phyloP scores from a whole-genome alignment of 805 yeast species.

The Teunomyces funiuensis region DNA sequence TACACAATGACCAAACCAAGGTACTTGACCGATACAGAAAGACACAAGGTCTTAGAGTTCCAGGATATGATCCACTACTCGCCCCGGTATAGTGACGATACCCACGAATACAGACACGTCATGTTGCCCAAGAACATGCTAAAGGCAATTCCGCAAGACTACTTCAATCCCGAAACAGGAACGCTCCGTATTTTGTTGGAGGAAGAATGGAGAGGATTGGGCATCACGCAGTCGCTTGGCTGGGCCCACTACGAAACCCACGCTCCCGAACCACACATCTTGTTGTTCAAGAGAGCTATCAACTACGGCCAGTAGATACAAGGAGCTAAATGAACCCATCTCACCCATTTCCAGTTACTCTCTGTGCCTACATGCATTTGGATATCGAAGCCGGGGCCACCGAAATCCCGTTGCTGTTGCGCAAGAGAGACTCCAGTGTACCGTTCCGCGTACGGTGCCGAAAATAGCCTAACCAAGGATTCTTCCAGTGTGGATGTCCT shows the following conservation, averaged over 20 bases:
- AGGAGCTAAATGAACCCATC: background rate
- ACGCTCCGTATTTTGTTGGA: conserved; percentile 86
- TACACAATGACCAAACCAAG: conserved; percentile 51
- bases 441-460: no score
- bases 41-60: conserved; percentile 84
- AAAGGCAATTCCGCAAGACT: conserved; percentile 90
- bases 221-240: conserved; percentile 94
- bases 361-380: background rate
- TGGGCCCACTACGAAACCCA: conserved; percentile 99
- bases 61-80: conserved; percentile 94
- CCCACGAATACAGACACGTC: conserved; percentile 92
- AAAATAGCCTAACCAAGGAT: background rate
- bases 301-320: conserved; percentile 49
- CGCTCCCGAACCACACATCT: conserved; percentile 96
- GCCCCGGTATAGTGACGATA: conserved; percentile 88
- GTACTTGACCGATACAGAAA: conserved; percentile 76
- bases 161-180: conserved; percentile 90
- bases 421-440: background rate
- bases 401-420: background rate
- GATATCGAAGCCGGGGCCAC: background rate
- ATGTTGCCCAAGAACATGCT: conserved; percentile 96
- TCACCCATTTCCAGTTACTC: background rate
- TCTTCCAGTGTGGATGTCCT: background rate
- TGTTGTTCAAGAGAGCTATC: conserved; percentile 71
- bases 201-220: conserved; percentile 98